Evolutionary conservation across 139 green algal species (phyloP).

Genomic region (Picochlorum sp.): DNA sequence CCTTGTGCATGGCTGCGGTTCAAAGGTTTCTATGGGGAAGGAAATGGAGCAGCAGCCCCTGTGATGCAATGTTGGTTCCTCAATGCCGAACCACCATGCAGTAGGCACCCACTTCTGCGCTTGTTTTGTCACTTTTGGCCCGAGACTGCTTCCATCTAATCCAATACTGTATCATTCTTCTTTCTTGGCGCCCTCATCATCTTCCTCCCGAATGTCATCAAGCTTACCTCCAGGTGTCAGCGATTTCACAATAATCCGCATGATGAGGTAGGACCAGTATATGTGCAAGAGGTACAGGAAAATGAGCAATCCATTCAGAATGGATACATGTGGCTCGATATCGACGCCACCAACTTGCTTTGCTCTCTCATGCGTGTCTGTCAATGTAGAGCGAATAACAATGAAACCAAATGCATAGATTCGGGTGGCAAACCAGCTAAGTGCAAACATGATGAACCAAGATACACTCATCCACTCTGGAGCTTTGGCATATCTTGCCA

Average conservation of each 20-base stretch:
- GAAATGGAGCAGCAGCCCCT: slow-evolving; percentile 2
- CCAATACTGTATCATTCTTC: background rate
- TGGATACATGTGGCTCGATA: slow-evolving; percentile 62
- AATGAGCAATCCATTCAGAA: slow-evolving; percentile 69
- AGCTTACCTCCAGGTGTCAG: slow-evolving; percentile 25
- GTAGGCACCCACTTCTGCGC: slow-evolving; percentile 6
- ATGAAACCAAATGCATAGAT: slow-evolving; percentile 49
- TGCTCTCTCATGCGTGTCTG: slow-evolving; percentile 29
- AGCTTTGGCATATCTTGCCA: slow-evolving; percentile 48
- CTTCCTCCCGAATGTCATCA: slow-evolving; percentile 51
- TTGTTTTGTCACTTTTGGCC: slow-evolving; percentile 21
- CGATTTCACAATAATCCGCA: slow-evolving; percentile 32
- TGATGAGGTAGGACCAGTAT: slow-evolving; percentile 78
- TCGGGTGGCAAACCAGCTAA: slow-evolving; percentile 59
- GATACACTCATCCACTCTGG: slow-evolving; percentile 16
- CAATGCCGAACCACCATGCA: slow-evolving; percentile 14
- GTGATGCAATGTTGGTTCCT: slow-evolving; percentile 12
- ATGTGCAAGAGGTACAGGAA: slow-evolving; percentile 70
- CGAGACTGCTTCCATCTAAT: slow-evolving; percentile 2
- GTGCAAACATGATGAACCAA: slow-evolving; percentile 50
- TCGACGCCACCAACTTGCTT: slow-evolving; percentile 41
- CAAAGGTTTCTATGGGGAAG: slow-evolving; percentile 12
- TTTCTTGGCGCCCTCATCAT: slow-evolving; percentile 22
- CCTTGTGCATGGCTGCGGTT: slow-evolving; percentile 18
- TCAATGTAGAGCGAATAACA: slow-evolving; percentile 46